Evolutionary conservation across 2,329 filamentous ascomycete genomes (phyloP), one percentile per base, ranked within the genome.

Genomic region (Clonostachys rhizophaga): DNA sequence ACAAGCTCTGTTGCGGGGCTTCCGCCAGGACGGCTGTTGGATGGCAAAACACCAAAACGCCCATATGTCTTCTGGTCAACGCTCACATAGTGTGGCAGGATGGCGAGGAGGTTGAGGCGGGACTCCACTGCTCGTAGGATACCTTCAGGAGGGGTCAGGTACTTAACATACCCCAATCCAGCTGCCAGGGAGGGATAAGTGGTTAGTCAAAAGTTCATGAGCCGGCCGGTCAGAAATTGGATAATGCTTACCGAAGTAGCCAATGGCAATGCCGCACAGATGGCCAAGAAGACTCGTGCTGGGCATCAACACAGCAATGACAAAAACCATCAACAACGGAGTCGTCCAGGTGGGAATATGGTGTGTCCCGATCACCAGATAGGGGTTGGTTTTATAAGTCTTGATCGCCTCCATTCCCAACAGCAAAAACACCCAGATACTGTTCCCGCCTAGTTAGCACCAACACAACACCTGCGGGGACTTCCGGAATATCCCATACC

Each of bases 1-100:
- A 87, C 71, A 49, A 87, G 78, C 47, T 82, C 83, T 55, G 87
- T 72, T 2, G 76, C 71, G 14, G 76, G 64, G 52, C 72, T 69
- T 7, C 68, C 61, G 42, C 61, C 59, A 35, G 65, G 57, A 16
- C 67, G 61, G 47, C 66, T 62, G 39, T 58, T 73, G 2, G 82
- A 77, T 3, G 91, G 92, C 48, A 97, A 71, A 13, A 96, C 87
- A 3, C 92, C 92, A 58, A 95, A 96, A 46, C 92, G 79, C 8
- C 92, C 92, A 59, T 92, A 96, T 6, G 89, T 96, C 76, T 96
- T 96, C 67, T 96, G 91, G 60, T 97, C 92, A 14, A 96, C 85
- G 48, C 89, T 95, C 43, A 97, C 87, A 59, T 96, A 97, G 67
- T 95, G 89, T 41, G 92, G 92, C 24, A 97, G 69, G 49, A 90